Conservation (phyloP, 2,329 filamentous ascomycete species). For the Trichoderma koningiopsis region DNA sequence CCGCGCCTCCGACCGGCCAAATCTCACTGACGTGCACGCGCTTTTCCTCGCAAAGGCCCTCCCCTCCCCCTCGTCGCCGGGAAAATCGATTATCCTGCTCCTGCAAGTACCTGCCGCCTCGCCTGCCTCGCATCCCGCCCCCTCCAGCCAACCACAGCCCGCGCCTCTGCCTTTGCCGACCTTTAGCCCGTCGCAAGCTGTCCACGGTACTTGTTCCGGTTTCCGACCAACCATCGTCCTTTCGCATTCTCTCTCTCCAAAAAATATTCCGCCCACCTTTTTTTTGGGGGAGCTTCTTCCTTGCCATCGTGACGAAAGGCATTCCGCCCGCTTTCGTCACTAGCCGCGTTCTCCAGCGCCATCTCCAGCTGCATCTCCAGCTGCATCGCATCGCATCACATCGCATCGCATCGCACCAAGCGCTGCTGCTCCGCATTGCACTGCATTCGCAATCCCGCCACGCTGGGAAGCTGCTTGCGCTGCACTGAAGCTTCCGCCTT, state of each 20-base stretch:
- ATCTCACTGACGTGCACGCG: slow-evolving; percentile 51
- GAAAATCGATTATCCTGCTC: neutral
- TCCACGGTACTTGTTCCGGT: slow-evolving; percentile 2
- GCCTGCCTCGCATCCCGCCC: neutral
- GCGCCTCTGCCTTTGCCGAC: slow-evolving; percentile 24
- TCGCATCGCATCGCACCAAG: neutral
- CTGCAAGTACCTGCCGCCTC: slow-evolving; percentile 1
- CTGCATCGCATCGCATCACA: slow-evolving; percentile 14
- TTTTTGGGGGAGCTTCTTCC: slow-evolving; percentile 13
- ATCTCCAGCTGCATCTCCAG: neutral
- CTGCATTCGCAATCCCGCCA: neutral
- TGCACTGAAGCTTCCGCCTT: slow-evolving; percentile 9
- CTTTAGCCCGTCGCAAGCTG: slow-evolving; percentile 18
- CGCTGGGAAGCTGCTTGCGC: neutral
- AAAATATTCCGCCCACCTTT: slow-evolving; percentile 18
- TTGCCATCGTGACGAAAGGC: slow-evolving; percentile 22
- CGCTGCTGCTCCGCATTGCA: neutral
- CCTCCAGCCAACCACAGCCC: slow-evolving; percentile 17
- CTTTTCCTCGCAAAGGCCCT: slow-evolving; percentile 47
- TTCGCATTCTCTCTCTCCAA: slow-evolving; percentile 23
- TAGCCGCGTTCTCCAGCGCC: neutral
- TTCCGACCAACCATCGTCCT: slow-evolving; percentile 26
- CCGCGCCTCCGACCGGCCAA: slow-evolving; percentile 48
- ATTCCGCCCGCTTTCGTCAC: slow-evolving; percentile 20
- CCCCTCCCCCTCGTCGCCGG: slow-evolving; percentile 28